Base-by-base conservation (phyloP, 1,139 yeast genomes). In the Hemisphaericaspora subhashii region DNA sequence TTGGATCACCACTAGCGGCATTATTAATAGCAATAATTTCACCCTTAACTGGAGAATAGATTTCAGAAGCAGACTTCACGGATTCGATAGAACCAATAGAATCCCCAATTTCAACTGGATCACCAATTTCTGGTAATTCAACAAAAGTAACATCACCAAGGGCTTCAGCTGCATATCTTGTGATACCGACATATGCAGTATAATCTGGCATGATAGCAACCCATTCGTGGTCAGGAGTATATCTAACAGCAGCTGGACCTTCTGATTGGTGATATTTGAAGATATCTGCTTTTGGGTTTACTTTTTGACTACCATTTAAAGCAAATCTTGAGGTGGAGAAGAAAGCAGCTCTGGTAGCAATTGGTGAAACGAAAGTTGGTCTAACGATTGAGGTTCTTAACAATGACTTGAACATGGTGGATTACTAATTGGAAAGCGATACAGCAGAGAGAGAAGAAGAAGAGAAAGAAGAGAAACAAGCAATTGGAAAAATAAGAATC, bases 141-240 rank as follows among this genome's bases (percentile, higher is more conserved):
- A 89, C 84, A 62, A 75, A 92, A 13, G 98, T 94, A 39, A 95
- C 95, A 66, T 92, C 99, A 34, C 98, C 98, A 46, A 92, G 77
- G n/a, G 98, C 96, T 56, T 90, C 96, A 31, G 96, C 85, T 24
- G 99, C 99, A 62, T 92, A 90, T 55, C 79, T 81, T 45, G 98
- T 90, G 64, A 92, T 89, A 27, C 99, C 99, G 27, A 92, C 73
- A 53, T 84, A 89, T 2, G 94, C 84, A 25, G 82, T 73, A 43
- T 88, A 87, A 63, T 90, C 96, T 25, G 77, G 76, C 60, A 86
- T 94, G 37, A 82, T 72, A 2, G 96, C 92, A 45, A 94, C 69
- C 97, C 98, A 92, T 69, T 92, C 99, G 70, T 92, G 99, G 58
- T 92, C 97, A 40, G 74, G 69, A 13, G 98, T 87, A 72, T 79